phyloP scores from a whole-genome alignment of 805 yeast species.

The Priceomyces haplophilus region DNA sequence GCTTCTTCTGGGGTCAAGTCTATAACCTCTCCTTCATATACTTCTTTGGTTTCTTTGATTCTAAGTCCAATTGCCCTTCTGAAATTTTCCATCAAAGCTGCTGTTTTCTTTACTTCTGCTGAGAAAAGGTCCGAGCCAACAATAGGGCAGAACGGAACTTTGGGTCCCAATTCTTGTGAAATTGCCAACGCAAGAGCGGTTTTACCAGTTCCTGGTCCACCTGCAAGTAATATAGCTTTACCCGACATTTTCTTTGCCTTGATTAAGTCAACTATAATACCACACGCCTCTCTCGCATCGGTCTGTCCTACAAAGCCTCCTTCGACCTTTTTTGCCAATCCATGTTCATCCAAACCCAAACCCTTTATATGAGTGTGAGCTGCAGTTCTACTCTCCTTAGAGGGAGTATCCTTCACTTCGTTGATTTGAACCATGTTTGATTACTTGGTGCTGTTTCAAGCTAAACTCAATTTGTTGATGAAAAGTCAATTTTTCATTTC shows the following conservation, averaged over 20 bases:
- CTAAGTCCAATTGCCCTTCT: conserved; percentile 94
- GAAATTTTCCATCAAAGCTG: conserved; percentile 92
- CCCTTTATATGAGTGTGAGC: conserved; percentile 98
- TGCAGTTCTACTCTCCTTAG: conserved; percentile 72
- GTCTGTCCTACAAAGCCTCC: conserved; percentile 86
- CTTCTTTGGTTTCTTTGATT: conserved; percentile 95
- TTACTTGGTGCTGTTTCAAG: not conserved
- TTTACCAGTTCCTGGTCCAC: conserved; percentile 98
- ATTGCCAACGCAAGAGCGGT: conserved; percentile 96
- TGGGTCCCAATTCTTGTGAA: conserved; percentile 93
- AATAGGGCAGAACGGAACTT: conserved; percentile 96
- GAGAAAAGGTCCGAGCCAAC: conserved; percentile 93
- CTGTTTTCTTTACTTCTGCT: conserved; percentile 97
- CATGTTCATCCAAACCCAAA: conserved; percentile 87
- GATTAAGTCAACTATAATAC: conserved; percentile 89
- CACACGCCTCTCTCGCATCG: conserved; percentile 86
- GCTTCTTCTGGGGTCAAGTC: conserved; percentile 95
- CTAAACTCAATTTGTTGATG: not conserved
- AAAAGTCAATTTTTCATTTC: conserved; percentile 4
- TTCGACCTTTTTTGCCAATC: conserved; percentile 76
- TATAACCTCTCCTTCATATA: conserved; percentile 96
- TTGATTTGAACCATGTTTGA: conserved; percentile 66
- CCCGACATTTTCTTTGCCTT: conserved; percentile 92
- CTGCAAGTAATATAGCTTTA: conserved; percentile 91
- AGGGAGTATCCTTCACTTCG: conserved; percentile 61